Base-by-base conservation (phyloP, 2,329 filamentous ascomycete species). In the Hypoxylon sp. region DNA sequence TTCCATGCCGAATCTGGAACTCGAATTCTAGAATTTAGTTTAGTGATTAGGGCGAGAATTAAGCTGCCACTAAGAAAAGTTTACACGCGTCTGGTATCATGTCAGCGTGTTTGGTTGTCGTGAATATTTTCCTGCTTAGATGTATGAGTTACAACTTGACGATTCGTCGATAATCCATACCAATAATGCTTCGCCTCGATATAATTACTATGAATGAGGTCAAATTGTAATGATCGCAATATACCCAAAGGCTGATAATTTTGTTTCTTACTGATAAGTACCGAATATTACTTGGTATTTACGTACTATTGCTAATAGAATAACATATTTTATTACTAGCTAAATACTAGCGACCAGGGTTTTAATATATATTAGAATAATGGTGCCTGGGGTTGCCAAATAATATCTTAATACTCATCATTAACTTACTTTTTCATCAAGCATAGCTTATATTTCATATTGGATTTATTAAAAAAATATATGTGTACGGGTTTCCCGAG, bases 401-500 rank as follows among this genome's bases (percentile, higher is more conserved):
- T n/a, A n/a, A n/a, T n/a, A n/a, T n/a, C n/a, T n/a, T n/a, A 26
- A 26, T 26, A 26, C 7, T 26, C 24, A 26, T 26, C 7, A 7
- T 26, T 26, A 26, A 7, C 7, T 26, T 26, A 26, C 7, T 26
- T n/a, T n/a, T n/a, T n/a, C n/a, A n/a, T n/a, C n/a, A n/a, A n/a
- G n/a, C n/a, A n/a, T n/a, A n/a, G n/a, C n/a, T n/a, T n/a, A n/a
- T n/a, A n/a, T n/a, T n/a, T n/a, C n/a, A n/a, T n/a, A n/a, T n/a
- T 19, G 47, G 34, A 37, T 5, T 15, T 15, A 37, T 13, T 15
- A 15, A 15, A 37, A 15, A n/a, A 6, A 54, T 17, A 19, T 19
- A 37, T 48, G 46, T 19, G 55, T 48, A 37, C 65, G 62, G 58
- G 59, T 65, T 67, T 62, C 56, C 62, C 65, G 65, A 65, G 53